phyloP scores from a whole-genome alignment of 1,284 basidiomycete genomes.

The Ustilago sp. region DNA sequence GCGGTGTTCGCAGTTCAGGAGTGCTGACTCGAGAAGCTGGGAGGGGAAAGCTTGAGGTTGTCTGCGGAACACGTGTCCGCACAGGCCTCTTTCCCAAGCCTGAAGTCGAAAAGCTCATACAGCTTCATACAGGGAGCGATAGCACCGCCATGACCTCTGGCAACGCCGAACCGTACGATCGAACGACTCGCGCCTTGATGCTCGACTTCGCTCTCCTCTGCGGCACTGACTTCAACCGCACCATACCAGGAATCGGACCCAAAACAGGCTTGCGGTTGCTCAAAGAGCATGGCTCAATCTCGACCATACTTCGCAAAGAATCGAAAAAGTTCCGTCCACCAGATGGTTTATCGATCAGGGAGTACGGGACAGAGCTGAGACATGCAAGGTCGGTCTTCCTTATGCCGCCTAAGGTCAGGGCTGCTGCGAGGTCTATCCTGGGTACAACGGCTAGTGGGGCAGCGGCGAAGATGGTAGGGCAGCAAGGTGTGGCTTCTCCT shows the following conservation, averaged over 20 bases:
- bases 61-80: constrained; percentile 53
- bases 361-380: constrained; percentile 59
- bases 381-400: constrained; percentile 58
- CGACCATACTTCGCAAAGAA: constrained; percentile 37
- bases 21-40: constrained; percentile 19
- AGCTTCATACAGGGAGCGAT: not conserved
- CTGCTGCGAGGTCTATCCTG: constrained; percentile 34
- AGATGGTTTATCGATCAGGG: constrained; percentile 44
- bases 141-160: not conserved
- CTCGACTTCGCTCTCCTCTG: constrained; percentile 67
- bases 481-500: not conserved
- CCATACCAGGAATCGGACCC: constrained; percentile 60
- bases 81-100: constrained; percentile 42
- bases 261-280: constrained; percentile 53
- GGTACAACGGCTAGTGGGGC: constrained; percentile 13
- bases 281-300: constrained; percentile 54
- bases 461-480: constrained; percentile 3
- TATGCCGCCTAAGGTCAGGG: constrained; percentile 53
- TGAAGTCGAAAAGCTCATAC: constrained; percentile 24
- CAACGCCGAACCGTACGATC: constrained; percentile 24
- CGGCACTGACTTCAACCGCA: constrained; percentile 68
- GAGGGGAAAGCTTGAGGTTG: constrained; percentile 49
- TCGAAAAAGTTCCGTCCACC: constrained; percentile 54
- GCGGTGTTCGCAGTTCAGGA: constrained; percentile 27
- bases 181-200: constrained; percentile 39